phyloP scores from a whole-genome alignment of 2,329 filamentous ascomycete species.

The Metarhizium rileyi region DNA sequence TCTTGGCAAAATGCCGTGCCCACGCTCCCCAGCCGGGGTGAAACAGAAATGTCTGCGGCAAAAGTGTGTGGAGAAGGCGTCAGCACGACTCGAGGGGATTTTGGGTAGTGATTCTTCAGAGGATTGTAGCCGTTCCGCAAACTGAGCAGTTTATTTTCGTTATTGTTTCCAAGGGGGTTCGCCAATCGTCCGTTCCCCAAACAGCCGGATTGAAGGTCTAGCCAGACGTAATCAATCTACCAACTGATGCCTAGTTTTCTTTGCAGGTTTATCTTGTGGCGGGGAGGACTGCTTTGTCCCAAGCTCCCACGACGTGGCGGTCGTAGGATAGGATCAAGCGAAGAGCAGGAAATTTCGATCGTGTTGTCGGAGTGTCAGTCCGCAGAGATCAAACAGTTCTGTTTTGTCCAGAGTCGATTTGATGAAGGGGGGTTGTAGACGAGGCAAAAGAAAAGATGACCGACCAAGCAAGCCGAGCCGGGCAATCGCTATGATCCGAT shows the following conservation, averaged over 20 bases:
- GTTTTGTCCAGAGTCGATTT: slow-evolving; percentile 1
- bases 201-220: neutral
- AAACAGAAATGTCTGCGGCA: slow-evolving; percentile 2
- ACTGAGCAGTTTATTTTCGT: neutral
- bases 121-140: neutral
- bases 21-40: slow-evolving; percentile 12
- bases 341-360: neutral
- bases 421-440: neutral
- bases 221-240: neutral
- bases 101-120: neutral
- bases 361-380: neutral
- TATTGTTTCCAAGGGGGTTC: neutral
- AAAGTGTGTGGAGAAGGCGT: slow-evolving; percentile 1
- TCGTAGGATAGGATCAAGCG: neutral
- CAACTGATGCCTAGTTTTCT: neutral
- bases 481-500: slow-evolving; percentile 3
- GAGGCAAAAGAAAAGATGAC: neutral
- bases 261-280: neutral
- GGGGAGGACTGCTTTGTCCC: neutral
- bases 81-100: neutral
- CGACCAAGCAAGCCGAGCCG: neutral
- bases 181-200: slow-evolving; percentile 1
- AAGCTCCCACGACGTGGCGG: neutral
- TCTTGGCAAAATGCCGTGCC: slow-evolving; percentile 6
- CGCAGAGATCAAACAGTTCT: neutral